Conservation (phyloP, 495 filamentous ascomycete genomes). For the Copromyces sp. region DNA sequence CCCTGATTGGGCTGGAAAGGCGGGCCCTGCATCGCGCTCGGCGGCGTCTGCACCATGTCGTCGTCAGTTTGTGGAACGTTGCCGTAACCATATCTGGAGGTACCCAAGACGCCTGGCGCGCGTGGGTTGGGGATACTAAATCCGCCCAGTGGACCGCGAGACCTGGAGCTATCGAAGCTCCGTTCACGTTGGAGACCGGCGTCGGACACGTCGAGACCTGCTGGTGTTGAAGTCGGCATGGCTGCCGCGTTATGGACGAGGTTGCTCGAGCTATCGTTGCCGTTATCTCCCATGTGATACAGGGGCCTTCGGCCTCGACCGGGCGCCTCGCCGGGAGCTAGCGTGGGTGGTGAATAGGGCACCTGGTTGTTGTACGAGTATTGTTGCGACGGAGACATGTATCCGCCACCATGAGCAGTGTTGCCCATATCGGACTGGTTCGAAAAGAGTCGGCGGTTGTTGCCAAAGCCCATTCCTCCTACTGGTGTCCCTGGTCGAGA, state of each 20-base stretch:
- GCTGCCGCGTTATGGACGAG: constrained; percentile 31
- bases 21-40: neutral
- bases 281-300: constrained; percentile 32
- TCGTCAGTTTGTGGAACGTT: constrained; percentile 38
- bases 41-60: constrained; percentile 24
- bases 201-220: constrained; percentile 12
- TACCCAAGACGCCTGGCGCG: constrained; percentile 35
- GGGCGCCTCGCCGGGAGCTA: constrained; percentile 7
- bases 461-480: constrained; percentile 25
- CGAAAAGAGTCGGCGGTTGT: constrained; percentile 7
- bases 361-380: constrained; percentile 6
- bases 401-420: constrained; percentile 13
- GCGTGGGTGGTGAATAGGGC: constrained; percentile 5
- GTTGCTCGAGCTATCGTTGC: constrained; percentile 36
- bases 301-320: constrained; percentile 25
- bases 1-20: constrained; percentile 1
- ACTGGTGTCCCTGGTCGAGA: constrained; percentile 35
- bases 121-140: constrained; percentile 15
- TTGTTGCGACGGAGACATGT: constrained; percentile 10
- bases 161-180: constrained; percentile 17
- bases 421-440: constrained; percentile 11
- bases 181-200: constrained; percentile 20
- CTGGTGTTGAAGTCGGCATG: constrained; percentile 27
- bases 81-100: constrained; percentile 43
- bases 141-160: constrained; percentile 5